Evolutionary conservation across 1,284 basidiomycete species (phyloP).

Genomic region (Xerocomus nothofagi): DNA sequence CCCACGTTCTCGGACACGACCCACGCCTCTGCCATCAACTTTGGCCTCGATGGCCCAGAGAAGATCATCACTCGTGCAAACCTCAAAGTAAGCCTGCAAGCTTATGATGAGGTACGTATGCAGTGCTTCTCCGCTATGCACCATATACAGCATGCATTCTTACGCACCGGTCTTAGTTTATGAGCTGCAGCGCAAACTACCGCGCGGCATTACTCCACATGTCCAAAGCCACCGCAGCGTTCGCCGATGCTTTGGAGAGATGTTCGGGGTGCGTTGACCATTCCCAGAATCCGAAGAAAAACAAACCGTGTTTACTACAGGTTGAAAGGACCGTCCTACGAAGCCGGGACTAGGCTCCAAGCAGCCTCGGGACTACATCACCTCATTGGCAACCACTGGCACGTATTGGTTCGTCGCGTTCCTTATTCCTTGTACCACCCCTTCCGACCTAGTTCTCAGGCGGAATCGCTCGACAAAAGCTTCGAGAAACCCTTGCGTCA

Average conservation of each 20-base stretch:
- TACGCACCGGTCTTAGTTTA: constrained; percentile 51
- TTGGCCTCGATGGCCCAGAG: constrained; percentile 66
- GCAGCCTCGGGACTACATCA: constrained; percentile 90
- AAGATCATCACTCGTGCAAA: constrained; percentile 83
- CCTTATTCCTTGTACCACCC: constrained; percentile 1
- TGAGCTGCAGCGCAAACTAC: constrained; percentile 80
- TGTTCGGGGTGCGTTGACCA: constrained; percentile 68
- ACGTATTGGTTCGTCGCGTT: constrained; percentile 66
- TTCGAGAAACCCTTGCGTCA: constrained; percentile 89
- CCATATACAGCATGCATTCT: constrained; percentile 11
- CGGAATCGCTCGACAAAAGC: constrained; percentile 84
- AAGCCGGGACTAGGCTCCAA: constrained; percentile 74
- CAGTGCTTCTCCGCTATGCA: neutral
- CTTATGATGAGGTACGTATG: constrained; percentile 73
- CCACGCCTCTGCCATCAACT: constrained; percentile 71
- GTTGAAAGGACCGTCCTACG: constrained; percentile 77
- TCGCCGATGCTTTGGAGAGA: constrained; percentile 83
- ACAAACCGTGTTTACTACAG: constrained; percentile 38
- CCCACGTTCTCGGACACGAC: constrained; percentile 84
- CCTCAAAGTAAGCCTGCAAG: constrained; percentile 73
- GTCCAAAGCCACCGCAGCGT: constrained; percentile 82
- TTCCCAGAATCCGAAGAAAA: neutral
- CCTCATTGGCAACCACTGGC: constrained; percentile 91
- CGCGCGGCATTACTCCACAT: constrained; percentile 81
- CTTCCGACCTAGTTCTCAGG: constrained; percentile 41